These are phyloP conservation scores for Apocynum venetum DNA, from an alignment of 257 asterid species.

Conservation along the genomic window DNA sequence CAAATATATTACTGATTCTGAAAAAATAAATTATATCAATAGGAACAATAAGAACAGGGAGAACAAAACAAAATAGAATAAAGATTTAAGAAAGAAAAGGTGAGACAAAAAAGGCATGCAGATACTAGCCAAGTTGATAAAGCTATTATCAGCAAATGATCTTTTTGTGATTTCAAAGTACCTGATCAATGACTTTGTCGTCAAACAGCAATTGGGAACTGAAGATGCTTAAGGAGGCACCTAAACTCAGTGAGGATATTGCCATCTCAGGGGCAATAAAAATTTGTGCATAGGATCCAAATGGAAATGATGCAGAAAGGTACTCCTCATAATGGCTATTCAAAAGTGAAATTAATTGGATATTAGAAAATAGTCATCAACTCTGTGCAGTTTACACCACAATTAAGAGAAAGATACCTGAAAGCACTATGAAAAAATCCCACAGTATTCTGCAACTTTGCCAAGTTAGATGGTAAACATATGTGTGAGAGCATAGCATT, in stretches of 20 bases:
- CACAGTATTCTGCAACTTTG: conserved; percentile 77
- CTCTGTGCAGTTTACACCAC: background rate
- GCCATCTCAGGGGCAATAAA: conserved; percentile 90
- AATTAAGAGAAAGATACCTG: conserved; percentile 41
- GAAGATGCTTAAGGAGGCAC: conserved; percentile 88
- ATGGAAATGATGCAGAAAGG: conserved; percentile 85
- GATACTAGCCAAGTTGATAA: background rate
- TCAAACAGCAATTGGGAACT: conserved; percentile 87
- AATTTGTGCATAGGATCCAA: conserved; percentile 89
- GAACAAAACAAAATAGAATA: too few species aligned
- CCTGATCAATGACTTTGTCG: conserved; percentile 95
- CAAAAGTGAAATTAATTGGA: conserved; percentile 12
- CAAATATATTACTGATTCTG: background rate
- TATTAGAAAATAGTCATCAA: background rate
- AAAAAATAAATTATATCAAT: background rate
- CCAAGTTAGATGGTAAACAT: conserved; percentile 63
- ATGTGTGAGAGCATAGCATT: conserved; percentile 66
- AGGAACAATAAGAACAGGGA: background rate
- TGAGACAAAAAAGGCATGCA: too few species aligned
- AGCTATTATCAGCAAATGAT: background rate
- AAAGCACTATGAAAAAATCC: conserved; percentile 79
- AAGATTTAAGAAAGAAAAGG: background rate
- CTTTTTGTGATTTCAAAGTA: conserved; percentile 27
- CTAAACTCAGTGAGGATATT: conserved; percentile 68
- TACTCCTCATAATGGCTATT: conserved; percentile 90